A percentile compares a stretch with the other conserved stretches of the same genome.
Evolutionary conservation across 169 alveolate genomes (phyloP).

Genomic region (Haemoproteus tartakovskyi): DNA sequence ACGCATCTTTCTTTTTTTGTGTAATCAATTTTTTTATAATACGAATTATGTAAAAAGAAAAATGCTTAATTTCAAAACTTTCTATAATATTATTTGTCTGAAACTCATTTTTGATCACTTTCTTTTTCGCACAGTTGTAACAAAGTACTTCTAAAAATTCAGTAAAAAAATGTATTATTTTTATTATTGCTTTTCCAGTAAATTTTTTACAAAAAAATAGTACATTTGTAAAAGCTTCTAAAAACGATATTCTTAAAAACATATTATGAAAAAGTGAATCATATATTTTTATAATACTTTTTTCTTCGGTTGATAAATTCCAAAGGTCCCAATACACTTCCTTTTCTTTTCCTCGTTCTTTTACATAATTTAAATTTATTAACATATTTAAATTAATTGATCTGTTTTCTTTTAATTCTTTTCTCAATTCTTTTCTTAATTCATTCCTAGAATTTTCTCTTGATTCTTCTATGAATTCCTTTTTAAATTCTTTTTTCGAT

Average conservation of each 20-base stretch:
- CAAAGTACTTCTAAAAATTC: slow-evolving; percentile 3
- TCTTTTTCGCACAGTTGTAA: slow-evolving; percentile 27
- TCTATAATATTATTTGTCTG: slow-evolving; percentile 49
- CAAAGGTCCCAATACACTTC: no score
- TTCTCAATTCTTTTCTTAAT: no score
- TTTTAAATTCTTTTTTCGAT: no score
- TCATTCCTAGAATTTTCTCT: no score
- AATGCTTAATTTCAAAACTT: slow-evolving; percentile 44
- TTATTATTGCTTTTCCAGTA: slow-evolving; percentile 38
- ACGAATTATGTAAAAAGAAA: slow-evolving; percentile 8
- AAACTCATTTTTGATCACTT: neutral
- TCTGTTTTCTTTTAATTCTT: no score
- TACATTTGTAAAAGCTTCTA: slow-evolving; percentile 47
- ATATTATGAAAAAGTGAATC: slow-evolving; percentile 6
- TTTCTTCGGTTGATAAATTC: slow-evolving; percentile 29
- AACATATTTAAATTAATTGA: no score
- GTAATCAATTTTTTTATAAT: slow-evolving; percentile 9
- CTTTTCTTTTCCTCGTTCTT: no score
- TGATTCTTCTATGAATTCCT: no score
- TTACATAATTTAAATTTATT: no score
- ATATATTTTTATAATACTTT: slow-evolving; percentile 3
- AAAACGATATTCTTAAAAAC: slow-evolving; percentile 20
- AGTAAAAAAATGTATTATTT: slow-evolving; percentile 34
- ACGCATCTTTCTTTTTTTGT: slow-evolving; percentile 22
- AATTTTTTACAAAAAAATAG: slow-evolving; percentile 51